Percentiles rank a stretch among this genome's conserved stretches.
These are phyloP conservation scores for Plectosphaerella plurivora DNA, from an alignment of 2,329 filamentous ascomycete genomes.

Conservation along the genomic window DNA sequence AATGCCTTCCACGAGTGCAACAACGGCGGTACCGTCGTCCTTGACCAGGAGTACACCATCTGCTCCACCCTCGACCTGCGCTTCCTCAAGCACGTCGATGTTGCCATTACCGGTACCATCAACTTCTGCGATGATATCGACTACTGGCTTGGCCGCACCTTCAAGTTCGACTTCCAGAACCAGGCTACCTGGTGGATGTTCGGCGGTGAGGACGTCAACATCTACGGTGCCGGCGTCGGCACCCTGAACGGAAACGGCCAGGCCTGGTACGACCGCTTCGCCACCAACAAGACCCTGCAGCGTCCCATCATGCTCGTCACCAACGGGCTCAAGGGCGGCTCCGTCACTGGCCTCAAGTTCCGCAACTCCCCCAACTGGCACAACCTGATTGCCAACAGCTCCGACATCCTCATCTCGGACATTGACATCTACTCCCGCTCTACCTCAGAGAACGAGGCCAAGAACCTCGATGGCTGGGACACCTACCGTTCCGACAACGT, in stretches of 20 bases:
- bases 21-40: constrained; percentile 57
- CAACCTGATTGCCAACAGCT: constrained; percentile 62
- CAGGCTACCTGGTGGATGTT: constrained; percentile 37
- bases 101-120: constrained; percentile 51
- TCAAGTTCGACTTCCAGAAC: constrained; percentile 63
- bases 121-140: constrained; percentile 62
- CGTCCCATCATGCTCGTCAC: constrained; percentile 55
- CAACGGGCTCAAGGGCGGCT: constrained; percentile 52
- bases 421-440: constrained; percentile 55
- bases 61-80: constrained; percentile 62
- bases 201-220: constrained; percentile 43
- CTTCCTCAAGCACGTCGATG: constrained; percentile 58
- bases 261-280: constrained; percentile 60
- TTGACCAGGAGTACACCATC: constrained; percentile 56
- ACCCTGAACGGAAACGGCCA: constrained; percentile 59
- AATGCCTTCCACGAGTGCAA: constrained; percentile 52
- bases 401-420: constrained; percentile 58
- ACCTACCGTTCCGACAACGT: constrained; percentile 60
- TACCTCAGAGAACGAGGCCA: constrained; percentile 47
- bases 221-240: constrained; percentile 51
- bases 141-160: constrained; percentile 64
- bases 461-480: constrained; percentile 66
- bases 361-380: constrained; percentile 47
- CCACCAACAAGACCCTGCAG: constrained; percentile 49
- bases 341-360: constrained; percentile 56